These are phyloP conservation scores for Plectosphaerella cucumerina DNA, from an alignment of 2,329 filamentous ascomycete genomes.

Conservation along the genomic window DNA sequence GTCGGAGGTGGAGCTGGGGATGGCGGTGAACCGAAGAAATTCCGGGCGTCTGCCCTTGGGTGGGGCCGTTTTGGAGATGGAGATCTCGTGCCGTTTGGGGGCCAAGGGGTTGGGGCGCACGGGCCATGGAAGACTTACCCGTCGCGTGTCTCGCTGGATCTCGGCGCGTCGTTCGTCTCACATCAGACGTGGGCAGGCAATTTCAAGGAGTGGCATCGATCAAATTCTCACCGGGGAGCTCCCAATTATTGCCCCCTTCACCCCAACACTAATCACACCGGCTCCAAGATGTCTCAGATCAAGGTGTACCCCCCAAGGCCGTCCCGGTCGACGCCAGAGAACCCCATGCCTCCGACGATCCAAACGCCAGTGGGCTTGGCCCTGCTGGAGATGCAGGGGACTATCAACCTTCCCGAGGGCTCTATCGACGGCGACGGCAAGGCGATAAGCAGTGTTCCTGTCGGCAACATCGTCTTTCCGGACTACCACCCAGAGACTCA, in stretches of 20 bases:
- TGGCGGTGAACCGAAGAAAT: too few species aligned
- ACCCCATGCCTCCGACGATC: conserved; percentile 73
- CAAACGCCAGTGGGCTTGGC: conserved; percentile 88
- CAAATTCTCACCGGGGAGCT: too few species aligned
- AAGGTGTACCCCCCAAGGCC: conserved; percentile 34
- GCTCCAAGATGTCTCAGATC: conserved; percentile 28
- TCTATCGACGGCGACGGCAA: conserved; percentile 25
- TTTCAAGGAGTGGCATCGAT: too few species aligned
- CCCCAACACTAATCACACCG: background rate
- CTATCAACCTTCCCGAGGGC: conserved; percentile 66
- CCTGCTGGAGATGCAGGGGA: conserved; percentile 88
- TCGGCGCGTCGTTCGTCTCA: background rate
- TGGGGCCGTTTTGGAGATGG: too few species aligned
- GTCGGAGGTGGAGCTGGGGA: too few species aligned
- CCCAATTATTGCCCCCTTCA: too few species aligned
- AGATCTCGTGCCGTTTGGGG: too few species aligned
- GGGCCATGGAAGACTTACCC: background rate
- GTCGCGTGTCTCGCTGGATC: background rate
- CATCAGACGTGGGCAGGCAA: too few species aligned
- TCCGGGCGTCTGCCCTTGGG: too few species aligned
- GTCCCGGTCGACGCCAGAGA: conserved; percentile 18
- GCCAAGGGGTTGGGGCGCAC: too few species aligned
- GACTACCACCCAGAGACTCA: conserved; percentile 56
- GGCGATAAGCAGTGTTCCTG: conserved; percentile 32
- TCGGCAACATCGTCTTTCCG: conserved; percentile 77